Conservation (phyloP, 1,284 basidiomycete species). For the Apiotrichum domesticum region DNA sequence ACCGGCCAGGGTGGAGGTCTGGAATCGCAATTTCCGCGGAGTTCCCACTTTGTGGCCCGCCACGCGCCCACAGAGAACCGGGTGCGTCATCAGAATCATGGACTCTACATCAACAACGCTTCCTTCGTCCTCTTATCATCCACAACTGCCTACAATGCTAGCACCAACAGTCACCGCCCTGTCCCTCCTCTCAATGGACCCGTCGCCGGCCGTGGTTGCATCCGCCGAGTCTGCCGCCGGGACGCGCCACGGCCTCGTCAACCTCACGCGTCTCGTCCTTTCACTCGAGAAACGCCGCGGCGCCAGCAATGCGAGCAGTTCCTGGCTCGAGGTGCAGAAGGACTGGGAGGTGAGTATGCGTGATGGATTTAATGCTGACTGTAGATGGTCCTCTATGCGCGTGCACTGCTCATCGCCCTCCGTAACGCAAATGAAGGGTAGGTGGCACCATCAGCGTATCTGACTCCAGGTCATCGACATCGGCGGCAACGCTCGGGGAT, state of each 20-base stretch:
- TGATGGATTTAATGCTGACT: no score
- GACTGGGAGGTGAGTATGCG: slow-evolving; percentile 38
- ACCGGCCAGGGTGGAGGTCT: no score
- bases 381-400: slow-evolving; percentile 38
- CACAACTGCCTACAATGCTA: neutral
- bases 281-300: slow-evolving; percentile 25
- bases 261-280: slow-evolving; percentile 40
- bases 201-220: slow-evolving; percentile 25
- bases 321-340: slow-evolving; percentile 32
- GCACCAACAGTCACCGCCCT: slow-evolving; percentile 11
- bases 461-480: slow-evolving; percentile 24
- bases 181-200: slow-evolving; percentile 17
- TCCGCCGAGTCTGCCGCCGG: slow-evolving; percentile 28
- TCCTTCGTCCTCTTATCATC: neutral
- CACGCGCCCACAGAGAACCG: no score
- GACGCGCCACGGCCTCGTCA: slow-evolving; percentile 37
- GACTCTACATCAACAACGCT: no score
- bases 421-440: slow-evolving; percentile 36
- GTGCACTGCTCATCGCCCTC: slow-evolving; percentile 29
- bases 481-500: slow-evolving; percentile 12
- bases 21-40: no score
- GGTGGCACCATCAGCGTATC: neutral
- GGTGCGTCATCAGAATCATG: no score
- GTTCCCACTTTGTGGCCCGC: no score
- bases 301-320: slow-evolving; percentile 5